These are phyloP conservation scores for Alternaria longipes DNA, from an alignment of 2,329 filamentous ascomycete species.

Conservation along the genomic window DNA sequence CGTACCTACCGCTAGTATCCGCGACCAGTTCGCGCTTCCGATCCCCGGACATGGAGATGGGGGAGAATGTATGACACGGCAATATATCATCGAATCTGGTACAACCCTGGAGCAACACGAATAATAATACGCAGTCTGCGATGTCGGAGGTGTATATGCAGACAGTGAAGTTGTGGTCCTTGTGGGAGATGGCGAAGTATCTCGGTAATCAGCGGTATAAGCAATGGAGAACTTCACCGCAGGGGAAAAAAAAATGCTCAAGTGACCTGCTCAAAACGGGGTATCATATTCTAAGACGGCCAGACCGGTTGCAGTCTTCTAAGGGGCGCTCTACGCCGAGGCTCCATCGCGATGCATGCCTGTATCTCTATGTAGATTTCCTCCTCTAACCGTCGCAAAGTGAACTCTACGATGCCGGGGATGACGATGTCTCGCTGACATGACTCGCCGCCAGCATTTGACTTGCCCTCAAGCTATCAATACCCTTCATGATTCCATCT, in stretches of 20 bases:
- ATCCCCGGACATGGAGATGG: background rate
- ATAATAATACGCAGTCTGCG: background rate
- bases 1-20: slow-evolving; percentile 37
- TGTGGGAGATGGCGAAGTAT: background rate
- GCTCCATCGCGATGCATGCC: slow-evolving; percentile 21
- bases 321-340: slow-evolving; percentile 13
- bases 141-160: slow-evolving; percentile 4
- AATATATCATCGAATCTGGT: slow-evolving; percentile 12
- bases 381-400: slow-evolving; percentile 37
- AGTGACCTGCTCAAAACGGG: slow-evolving; percentile 30
- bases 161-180: background rate
- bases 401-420: slow-evolving; percentile 9
- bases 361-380: slow-evolving; percentile 20
- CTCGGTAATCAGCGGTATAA: slow-evolving; percentile 36
- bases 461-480: slow-evolving; percentile 35
- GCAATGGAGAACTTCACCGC: slow-evolving; percentile 22
- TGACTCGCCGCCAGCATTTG: slow-evolving; percentile 15
- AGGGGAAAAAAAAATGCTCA: slow-evolving; percentile 27
- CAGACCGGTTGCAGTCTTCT: slow-evolving; percentile 11
- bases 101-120: background rate
- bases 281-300: slow-evolving; percentile 25
- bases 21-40: slow-evolving; percentile 10
- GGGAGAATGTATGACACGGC: background rate
- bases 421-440: slow-evolving; percentile 4
- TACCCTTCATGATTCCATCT: slow-evolving; percentile 46